Base-by-base conservation (phyloP, 495 filamentous ascomycete genomes). In the Penicillium canescens region DNA sequence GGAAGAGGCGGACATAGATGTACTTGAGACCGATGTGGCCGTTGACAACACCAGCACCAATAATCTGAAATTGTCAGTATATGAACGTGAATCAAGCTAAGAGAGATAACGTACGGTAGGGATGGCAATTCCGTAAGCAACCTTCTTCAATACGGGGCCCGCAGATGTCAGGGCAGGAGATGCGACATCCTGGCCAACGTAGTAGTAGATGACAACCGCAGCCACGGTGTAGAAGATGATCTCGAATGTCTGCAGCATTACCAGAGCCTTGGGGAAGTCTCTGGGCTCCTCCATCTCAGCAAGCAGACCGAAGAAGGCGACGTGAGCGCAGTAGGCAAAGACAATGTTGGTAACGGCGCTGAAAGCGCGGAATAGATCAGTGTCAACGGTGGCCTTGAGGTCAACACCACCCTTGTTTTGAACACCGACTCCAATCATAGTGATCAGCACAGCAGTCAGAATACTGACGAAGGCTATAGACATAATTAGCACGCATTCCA, bases 131-230 rank as follows among this genome's bases (percentile, higher is more conserved):
- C 89, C 89, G 56, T 88, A 95, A 3, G 88, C 86, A 14, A 75
- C 65, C 69, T 90, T 91, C 55, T 82, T 78, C 3, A 93, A 54
- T 0, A 83, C 31, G 1, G 73, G 73, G 10, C 82, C 78, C 3
- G 87, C 83, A 0, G 86, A 86, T 26, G 86, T 80, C 1, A 93
- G 77, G 3, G 89, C 88, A 0, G 90, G 90, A 1, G 85, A 86
- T 12, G 74, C 61, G 41, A 93, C 89, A 7, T 72, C 70, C 5
- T 68, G 62, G 6, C 90, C 89, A 7, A 85, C 83, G 61, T 83
- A 93, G 57, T 71, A 71, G 70, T 92, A 94, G 54, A 90, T 84
- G 2, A 74, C 71, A 3, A 71, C 57, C 2, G 71, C 59, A 2
- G 72, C 65, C 23, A 74, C 60, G 35, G 62, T 55, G 63, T 93